Percentiles rank a stretch among this genome's conserved stretches.
These are phyloP conservation scores for Heteromeles arbutifolia DNA, from an alignment of 306 rosid species.

Conservation along the genomic window DNA sequence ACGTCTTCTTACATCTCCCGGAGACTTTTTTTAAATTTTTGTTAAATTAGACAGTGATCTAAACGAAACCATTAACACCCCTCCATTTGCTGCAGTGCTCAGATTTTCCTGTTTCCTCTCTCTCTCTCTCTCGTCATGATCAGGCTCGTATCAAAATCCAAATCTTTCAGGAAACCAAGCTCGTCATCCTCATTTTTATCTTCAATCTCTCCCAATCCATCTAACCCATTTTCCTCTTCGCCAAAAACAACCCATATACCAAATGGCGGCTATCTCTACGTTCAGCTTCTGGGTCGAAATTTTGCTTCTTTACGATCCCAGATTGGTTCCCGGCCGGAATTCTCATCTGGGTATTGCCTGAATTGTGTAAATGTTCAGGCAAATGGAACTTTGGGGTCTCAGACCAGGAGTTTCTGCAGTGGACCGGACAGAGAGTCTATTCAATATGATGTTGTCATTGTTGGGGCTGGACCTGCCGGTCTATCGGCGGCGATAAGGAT, in stretches of 20 bases:
- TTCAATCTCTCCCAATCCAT: neutral
- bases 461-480: constrained; percentile 97
- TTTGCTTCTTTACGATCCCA: constrained; percentile 12
- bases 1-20: no score
- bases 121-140: constrained; percentile 22
- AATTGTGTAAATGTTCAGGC: neutral
- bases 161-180: constrained; percentile 4
- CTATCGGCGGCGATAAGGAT: constrained; percentile 82
- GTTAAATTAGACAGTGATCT: no score
- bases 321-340: neutral
- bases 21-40: no score
- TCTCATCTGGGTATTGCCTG: constrained; percentile 18
- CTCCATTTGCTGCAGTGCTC: neutral
- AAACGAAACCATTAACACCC: no score
- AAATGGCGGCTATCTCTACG: constrained; percentile 7
- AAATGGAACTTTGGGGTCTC: neutral
- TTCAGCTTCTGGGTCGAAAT: constrained; percentile 11
- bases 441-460: constrained; percentile 80
- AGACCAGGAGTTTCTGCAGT: constrained; percentile 38
- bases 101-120: neutral
- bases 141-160: constrained; percentile 31
- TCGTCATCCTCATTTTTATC: neutral
- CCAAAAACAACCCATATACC: neutral
- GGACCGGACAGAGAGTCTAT: constrained; percentile 56
- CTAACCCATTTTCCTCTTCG: neutral